These are phyloP conservation scores for Jamesozyma jinghongensis DNA, from an alignment of 805 yeast genomes.

Conservation along the genomic window DNA sequence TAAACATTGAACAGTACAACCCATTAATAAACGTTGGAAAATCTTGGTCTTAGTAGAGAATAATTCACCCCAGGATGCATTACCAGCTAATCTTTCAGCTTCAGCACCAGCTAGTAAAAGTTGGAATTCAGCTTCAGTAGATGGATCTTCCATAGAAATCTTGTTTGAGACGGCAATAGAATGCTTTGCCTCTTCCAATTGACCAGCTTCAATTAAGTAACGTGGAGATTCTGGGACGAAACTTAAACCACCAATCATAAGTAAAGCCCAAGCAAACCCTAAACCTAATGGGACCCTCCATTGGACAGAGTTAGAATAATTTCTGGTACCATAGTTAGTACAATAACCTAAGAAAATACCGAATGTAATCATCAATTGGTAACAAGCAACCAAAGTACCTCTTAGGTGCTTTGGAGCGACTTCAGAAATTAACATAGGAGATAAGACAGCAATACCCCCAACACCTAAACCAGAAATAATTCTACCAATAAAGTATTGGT, in stretches of 20 bases:
- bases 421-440: constrained; percentile 3
- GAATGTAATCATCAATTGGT: constrained; percentile 58
- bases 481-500: constrained; percentile 3
- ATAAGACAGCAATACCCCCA: constrained; percentile 2
- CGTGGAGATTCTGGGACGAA: constrained; percentile 69
- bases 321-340: constrained; percentile 56
- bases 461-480: constrained; percentile 3
- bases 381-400: constrained; percentile 37
- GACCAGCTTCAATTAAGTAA: constrained; percentile 45
- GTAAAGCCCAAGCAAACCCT: constrained; percentile 38
- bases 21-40: constrained; percentile 1
- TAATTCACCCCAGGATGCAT: constrained; percentile 39
- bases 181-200: constrained; percentile 49
- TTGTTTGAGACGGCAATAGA: constrained; percentile 53
- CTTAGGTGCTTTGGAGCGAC: constrained; percentile 19
- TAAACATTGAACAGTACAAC: constrained; percentile 1
- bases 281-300: constrained; percentile 67
- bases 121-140: constrained; percentile 48
- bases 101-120: constrained; percentile 51
- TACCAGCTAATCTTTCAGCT: constrained; percentile 50
- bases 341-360: constrained; percentile 74
- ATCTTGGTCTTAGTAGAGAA: background rate
- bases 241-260: constrained; percentile 30
- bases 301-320: constrained; percentile 52
- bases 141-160: constrained; percentile 42